phyloP scores from a whole-genome alignment of 2,329 filamentous ascomycete genomes.

The Pyrenophora tritici-repentis region DNA sequence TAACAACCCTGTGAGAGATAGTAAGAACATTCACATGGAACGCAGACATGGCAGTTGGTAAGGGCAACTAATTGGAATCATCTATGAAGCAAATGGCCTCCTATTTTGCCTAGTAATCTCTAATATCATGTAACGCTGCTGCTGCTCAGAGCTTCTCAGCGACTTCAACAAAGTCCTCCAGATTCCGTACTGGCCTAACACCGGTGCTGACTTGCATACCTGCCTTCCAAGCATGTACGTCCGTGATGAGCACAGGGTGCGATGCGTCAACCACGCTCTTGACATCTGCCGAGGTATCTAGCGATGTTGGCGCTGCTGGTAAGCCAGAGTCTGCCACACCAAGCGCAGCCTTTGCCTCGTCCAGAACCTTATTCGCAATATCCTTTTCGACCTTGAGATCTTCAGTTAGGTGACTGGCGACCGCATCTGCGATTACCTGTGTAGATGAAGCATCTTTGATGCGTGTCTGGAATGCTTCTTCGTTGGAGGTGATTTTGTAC shows the following conservation, averaged over 20 bases:
- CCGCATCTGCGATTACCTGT: slow-evolving; percentile 55
- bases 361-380: slow-evolving; percentile 55
- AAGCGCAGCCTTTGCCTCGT: slow-evolving; percentile 57
- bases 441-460: slow-evolving; percentile 55
- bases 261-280: slow-evolving; percentile 32
- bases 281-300: slow-evolving; percentile 27
- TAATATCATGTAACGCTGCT: too few relatives aligned
- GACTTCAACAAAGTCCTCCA: slow-evolving; percentile 82
- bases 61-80: too few relatives aligned
- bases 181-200: slow-evolving; percentile 71
- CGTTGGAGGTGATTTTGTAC: slow-evolving; percentile 53
- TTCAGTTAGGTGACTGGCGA: slow-evolving; percentile 55
- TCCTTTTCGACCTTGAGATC: slow-evolving; percentile 55
- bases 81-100: too few relatives aligned
- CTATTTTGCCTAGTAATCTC: too few relatives aligned
- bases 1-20: too few relatives aligned
- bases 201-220: slow-evolving; percentile 73
- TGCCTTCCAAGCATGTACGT: slow-evolving; percentile 81
- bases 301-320: slow-evolving; percentile 51
- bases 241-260: slow-evolving; percentile 67
- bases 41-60: too few relatives aligned
- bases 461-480: slow-evolving; percentile 48
- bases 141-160: slow-evolving; percentile 25
- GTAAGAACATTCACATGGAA: too few relatives aligned
- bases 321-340: slow-evolving; percentile 40